Conservation (phyloP, 768 basidiomycete genomes). For the Leccinum obscurum region DNA sequence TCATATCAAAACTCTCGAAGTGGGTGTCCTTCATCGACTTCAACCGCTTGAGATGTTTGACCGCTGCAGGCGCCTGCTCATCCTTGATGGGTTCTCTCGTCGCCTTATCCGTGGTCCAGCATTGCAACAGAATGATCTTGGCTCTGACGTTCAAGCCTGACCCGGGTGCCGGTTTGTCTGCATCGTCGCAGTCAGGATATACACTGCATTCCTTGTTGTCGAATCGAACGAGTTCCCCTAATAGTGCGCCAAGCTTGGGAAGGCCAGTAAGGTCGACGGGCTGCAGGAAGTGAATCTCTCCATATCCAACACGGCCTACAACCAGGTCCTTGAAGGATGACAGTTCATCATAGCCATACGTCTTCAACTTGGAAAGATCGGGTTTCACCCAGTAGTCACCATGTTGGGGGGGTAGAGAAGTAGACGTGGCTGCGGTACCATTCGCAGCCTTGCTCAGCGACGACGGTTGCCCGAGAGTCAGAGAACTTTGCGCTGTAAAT, state of each 20-base stretch:
- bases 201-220: constrained; percentile 91
- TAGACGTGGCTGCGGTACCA: constrained; percentile 20
- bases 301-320: constrained; percentile 91
- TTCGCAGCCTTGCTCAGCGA: constrained; percentile 31
- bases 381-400: constrained; percentile 95
- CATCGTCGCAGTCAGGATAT: constrained; percentile 88
- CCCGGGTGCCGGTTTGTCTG: constrained; percentile 80
- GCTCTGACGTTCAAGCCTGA: constrained; percentile 90
- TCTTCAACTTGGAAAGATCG: constrained; percentile 67
- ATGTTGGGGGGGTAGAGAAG: constrained; percentile 54
- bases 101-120: constrained; percentile 91
- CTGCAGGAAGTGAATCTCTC: constrained; percentile 80
- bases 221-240: constrained; percentile 87
- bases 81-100: constrained; percentile 90
- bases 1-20: constrained; percentile 78
- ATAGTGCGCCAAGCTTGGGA: constrained; percentile 72
- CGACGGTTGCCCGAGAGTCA: constrained; percentile 29
- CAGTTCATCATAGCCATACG: constrained; percentile 70
- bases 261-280: constrained; percentile 86
- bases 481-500: constrained; percentile 39
- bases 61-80: constrained; percentile 60
- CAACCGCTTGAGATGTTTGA: constrained; percentile 77
- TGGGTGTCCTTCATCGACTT: constrained; percentile 83
- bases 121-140: constrained; percentile 69
- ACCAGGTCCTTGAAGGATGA: constrained; percentile 72